These are phyloP conservation scores for Lentinula detonsa DNA, from an alignment of 768 basidiomycete genomes.

Conservation along the genomic window DNA sequence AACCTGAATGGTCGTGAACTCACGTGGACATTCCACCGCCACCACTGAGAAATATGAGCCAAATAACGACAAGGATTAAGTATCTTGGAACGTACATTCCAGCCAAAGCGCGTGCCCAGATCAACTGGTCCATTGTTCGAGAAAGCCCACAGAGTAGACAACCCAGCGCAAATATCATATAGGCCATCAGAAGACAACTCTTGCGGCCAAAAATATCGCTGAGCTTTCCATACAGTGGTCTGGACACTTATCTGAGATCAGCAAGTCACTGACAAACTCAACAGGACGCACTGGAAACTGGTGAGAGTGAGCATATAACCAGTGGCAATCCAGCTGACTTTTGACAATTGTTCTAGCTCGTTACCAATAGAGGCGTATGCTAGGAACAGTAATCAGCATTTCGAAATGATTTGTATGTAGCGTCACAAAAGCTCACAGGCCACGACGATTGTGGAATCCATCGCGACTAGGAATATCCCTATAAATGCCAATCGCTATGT, in stretches of 20 bases:
- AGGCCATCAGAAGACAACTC: constrained; percentile 14
- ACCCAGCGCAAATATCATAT: constrained; percentile 25
- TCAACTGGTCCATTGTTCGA: constrained; percentile 24
- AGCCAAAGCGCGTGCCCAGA: constrained; percentile 26
- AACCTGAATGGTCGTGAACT: constrained; percentile 6
- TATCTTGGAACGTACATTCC: constrained; percentile 14
- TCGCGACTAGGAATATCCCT: constrained; percentile 35
- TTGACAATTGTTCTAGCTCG: constrained; percentile 56
- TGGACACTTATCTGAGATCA: constrained; percentile 13
- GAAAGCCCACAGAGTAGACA: constrained; percentile 27
- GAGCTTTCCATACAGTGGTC: constrained; percentile 59
- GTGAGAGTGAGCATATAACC: constrained; percentile 57
- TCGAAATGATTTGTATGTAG: not conserved
- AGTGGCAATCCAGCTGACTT: constrained; percentile 63
- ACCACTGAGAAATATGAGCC: constrained; percentile 10
- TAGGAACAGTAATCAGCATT: not conserved
- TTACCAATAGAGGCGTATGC: constrained; percentile 48
- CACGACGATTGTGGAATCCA: constrained; percentile 45
- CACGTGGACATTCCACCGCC: constrained; percentile 32
- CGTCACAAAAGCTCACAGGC: constrained; percentile 25
- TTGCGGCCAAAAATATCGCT: constrained; percentile 48
- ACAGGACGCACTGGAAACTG: constrained; percentile 46
- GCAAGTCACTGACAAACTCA: not conserved
- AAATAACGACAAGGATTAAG: not conserved
- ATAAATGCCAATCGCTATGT: not conserved